A percentile compares a stretch with the other conserved stretches of the same genome.
Conservation (phyloP, 75 land plant species). For the Sequoiadendron giganteum region DNA sequence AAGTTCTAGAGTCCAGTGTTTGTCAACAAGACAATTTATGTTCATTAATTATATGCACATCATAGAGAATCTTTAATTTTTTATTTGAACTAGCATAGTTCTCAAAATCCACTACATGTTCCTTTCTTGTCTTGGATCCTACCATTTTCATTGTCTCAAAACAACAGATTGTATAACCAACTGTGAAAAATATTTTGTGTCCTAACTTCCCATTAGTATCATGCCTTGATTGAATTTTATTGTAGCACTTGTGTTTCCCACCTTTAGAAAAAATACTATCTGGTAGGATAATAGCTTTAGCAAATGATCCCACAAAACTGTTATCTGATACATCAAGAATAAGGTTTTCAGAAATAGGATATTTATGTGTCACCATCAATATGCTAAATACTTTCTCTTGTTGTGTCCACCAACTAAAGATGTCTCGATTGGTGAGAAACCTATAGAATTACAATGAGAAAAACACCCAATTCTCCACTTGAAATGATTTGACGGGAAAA, state of each 20-base stretch:
- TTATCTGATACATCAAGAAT: slow-evolving; percentile 10
- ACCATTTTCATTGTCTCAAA: not conserved
- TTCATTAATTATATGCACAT: too few species aligned
- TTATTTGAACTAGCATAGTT: slow-evolving; percentile 1
- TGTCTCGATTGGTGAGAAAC: not conserved
- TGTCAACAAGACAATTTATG: too few species aligned
- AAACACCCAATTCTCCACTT: slow-evolving; percentile 18
- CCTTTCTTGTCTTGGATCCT: not conserved
- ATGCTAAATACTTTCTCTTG: slow-evolving; percentile 15
- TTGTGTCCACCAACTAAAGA: not conserved
- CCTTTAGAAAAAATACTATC: slow-evolving; percentile 1
- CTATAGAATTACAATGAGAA: slow-evolving; percentile 31
- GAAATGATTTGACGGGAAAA: slow-evolving; percentile 30
- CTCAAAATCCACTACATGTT: not conserved
- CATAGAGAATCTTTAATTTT: too few species aligned
- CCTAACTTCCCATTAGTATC: not conserved
- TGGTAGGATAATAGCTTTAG: slow-evolving; percentile 33
- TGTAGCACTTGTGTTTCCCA: not conserved
- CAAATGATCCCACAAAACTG: slow-evolving; percentile 14
- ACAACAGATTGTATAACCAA: not conserved
- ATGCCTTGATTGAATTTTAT: not conserved
- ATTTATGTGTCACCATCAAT: slow-evolving; percentile 26
- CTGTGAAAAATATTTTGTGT: not conserved
- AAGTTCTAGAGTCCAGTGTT: too few species aligned
- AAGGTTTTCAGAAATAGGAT: slow-evolving; percentile 13